phyloP scores from a whole-genome alignment of 176 grass and related monocot genomes.

The Triticum timopheevii region DNA sequence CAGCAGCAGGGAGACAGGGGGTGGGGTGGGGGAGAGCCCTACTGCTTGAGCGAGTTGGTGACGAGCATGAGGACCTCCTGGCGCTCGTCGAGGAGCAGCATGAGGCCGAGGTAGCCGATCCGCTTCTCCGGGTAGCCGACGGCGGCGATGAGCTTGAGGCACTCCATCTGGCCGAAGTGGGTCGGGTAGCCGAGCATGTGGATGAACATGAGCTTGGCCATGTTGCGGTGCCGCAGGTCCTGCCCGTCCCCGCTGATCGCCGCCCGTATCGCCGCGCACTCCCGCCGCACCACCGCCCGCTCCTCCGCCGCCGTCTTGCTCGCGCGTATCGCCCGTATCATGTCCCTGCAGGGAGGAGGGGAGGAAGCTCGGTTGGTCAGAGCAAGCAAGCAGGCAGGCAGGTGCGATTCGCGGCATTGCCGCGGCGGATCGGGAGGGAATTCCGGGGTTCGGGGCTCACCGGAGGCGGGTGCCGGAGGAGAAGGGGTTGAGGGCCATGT shows the following conservation, averaged over 20 bases:
- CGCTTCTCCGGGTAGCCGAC: conserved; percentile 91
- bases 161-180: conserved; percentile 99
- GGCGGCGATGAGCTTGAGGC: conserved; percentile 94
- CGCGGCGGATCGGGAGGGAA: conserved; percentile 5
- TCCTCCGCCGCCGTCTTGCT: conserved; percentile 97
- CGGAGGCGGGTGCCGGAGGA: conserved; percentile 89
- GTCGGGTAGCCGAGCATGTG: conserved; percentile 99
- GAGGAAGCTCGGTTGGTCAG: background rate
- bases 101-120: conserved; percentile 94
- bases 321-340: conserved; percentile 91
- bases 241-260: conserved; percentile 79
- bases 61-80: conserved; percentile 99
- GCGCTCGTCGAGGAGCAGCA: conserved; percentile 96
- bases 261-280: conserved; percentile 85
- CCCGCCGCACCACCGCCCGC: conserved; percentile 89
- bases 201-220: conserved; percentile 99
- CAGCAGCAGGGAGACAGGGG: conserved; percentile 17
- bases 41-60: conserved; percentile 99
- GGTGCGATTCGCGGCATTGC: background rate
- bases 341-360: conserved; percentile 58
- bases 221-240: conserved; percentile 81
- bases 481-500: conserved; percentile 75
- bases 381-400: too few relatives aligned
- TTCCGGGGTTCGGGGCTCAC: conserved; percentile 41
- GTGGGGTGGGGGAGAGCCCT: conserved; percentile 40